Conservation (phyloP, 192 early-diverging fungal species). For the Borealophlyctis nickersoniae region DNA sequence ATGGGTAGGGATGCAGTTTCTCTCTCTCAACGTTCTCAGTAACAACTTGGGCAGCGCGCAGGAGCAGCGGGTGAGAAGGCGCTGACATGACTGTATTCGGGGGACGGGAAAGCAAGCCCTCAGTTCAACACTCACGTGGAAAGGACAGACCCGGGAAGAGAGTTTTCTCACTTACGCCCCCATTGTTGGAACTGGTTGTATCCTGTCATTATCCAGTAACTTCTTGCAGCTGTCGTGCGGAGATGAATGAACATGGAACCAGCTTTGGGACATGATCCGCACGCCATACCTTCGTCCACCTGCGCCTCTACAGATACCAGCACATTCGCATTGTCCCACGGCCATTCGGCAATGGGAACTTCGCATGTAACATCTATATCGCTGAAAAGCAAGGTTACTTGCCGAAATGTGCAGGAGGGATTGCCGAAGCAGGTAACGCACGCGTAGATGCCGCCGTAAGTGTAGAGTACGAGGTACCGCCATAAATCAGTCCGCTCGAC, state of each 20-base stretch:
- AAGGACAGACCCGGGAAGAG: not conserved
- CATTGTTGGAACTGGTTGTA: constrained; percentile 1
- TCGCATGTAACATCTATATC: not conserved
- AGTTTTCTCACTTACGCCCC: not conserved
- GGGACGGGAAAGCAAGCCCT: no score
- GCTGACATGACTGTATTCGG: not conserved
- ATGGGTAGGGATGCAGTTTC: constrained; percentile 1
- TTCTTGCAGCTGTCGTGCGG: not conserved
- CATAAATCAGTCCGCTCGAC: constrained; percentile 1
- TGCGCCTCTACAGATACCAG: not conserved
- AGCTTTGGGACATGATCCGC: not conserved
- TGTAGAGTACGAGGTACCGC: constrained; percentile 2
- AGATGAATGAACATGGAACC: not conserved
- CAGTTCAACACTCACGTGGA: no score
- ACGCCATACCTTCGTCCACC: not conserved
- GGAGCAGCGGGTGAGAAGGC: not conserved
- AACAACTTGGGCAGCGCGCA: not conserved
- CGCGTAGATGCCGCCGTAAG: constrained; percentile 1
- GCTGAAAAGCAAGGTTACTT: not conserved
- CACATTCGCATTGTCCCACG: not conserved
- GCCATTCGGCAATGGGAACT: not conserved
- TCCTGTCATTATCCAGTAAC: not conserved
- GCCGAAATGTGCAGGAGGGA: no score
- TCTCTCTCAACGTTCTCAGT: not conserved
- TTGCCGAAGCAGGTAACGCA: no score